Base-by-base conservation (phyloP, 257 asterid species). In the Lithospermum erythrorhizon region DNA sequence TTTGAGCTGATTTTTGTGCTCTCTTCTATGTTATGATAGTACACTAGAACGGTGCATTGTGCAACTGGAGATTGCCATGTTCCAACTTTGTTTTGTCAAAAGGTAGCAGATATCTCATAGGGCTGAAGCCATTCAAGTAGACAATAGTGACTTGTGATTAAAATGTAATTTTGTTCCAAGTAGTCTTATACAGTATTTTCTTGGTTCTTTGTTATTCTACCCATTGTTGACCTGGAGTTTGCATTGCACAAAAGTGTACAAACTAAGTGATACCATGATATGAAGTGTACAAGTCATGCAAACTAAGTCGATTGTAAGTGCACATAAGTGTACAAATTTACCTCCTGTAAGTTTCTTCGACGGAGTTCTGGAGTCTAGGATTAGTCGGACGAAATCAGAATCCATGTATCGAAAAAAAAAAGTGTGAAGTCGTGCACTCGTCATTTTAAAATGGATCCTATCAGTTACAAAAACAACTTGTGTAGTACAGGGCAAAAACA, bases 401-500 rank as follows among this genome's bases (percentile, higher is more conserved):
- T 27, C 32, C 6, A 27, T 27, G 5, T 27, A 27, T 27, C 32
- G 6, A 27, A 27, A 27, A 7, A 27, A 27, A 41, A 13, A 11
- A 32, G 8, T 32, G 49, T 11, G 4, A 41, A 13, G 49, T 1
- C 14, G 49, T 1, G 18, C 13, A 41, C 17, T 11, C 13, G 2
- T 41, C 49, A 11, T 41, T 14, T 24, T 18, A 14, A 24, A 56
- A 24, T 24, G 37, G 6, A 24, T 56, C 30, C 60, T 56, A 56
- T 56, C 37, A 24, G 60, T 56, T 56, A 56, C 60, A 56, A 10
- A 56, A 55, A 56, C 13, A 30, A 18, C 27, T 13, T 56, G 21
- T 24, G 45, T 13, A 56, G 20, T 22, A 22, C 8, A 56, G 7
- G 60, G 20, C 20, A 14, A 56, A 56, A 56, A 25, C 17, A 23